Evolutionary conservation across 495 filamentous ascomycete genomes (phyloP).

Genomic region (Penicillium dipodomyicola): DNA sequence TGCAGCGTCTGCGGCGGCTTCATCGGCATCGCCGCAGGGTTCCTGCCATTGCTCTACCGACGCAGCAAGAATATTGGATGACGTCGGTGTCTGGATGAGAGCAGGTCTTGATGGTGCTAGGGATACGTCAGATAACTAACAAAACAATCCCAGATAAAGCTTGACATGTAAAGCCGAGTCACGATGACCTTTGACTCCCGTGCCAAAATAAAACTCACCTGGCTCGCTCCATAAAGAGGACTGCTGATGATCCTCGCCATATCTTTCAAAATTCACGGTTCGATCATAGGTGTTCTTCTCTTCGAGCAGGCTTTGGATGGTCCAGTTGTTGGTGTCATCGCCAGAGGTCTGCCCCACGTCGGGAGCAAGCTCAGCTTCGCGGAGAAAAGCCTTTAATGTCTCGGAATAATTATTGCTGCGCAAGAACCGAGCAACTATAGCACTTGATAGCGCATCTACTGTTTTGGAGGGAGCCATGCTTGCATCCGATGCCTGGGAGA

Average conservation of each 20-base stretch:
- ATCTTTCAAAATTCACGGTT: conserved; percentile 55
- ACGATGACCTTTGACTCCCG: background rate
- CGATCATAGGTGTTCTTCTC: conserved; percentile 65
- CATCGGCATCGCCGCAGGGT: conserved; percentile 13
- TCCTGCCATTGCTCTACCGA: conserved; percentile 43
- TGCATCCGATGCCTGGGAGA: background rate
- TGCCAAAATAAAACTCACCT: conserved; percentile 37
- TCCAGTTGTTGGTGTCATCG: conserved; percentile 50
- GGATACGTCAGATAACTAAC: conserved; percentile 10
- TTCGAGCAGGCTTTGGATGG: conserved; percentile 61
- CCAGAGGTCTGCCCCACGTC: conserved; percentile 40
- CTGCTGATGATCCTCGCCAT: conserved; percentile 36
- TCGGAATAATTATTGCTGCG: conserved; percentile 58
- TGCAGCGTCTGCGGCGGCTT: conserved; percentile 1
- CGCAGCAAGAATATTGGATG: conserved; percentile 55
- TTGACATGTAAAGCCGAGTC: background rate
- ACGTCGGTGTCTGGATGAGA: conserved; percentile 41
- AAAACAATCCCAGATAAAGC: background rate
- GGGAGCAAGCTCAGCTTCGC: conserved; percentile 56
- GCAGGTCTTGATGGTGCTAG: conserved; percentile 50
- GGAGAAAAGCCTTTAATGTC: conserved; percentile 59
- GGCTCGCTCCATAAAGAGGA: conserved; percentile 48
- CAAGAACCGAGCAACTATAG: conserved; percentile 62
- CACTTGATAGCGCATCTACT: conserved; percentile 33
- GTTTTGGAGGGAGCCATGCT: conserved; percentile 22